Evolutionary conservation across 2,329 filamentous ascomycete genomes (phyloP).

Genomic region (Ophiostoma ulmi): DNA sequence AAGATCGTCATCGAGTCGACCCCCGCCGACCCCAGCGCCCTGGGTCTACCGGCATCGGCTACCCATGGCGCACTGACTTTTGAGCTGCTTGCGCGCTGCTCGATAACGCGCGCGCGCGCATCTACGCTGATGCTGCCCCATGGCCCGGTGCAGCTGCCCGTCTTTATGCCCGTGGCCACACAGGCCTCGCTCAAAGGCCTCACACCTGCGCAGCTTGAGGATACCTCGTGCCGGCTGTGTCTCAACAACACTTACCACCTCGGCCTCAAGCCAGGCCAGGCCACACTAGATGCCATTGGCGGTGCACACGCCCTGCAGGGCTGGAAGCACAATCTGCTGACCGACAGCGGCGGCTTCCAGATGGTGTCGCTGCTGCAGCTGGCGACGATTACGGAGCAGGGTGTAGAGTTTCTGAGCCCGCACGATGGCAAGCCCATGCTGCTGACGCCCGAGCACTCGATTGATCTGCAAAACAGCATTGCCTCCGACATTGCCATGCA

Average conservation of each 20-base stretch:
- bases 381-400: conserved; percentile 90
- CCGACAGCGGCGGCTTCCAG: conserved; percentile 79
- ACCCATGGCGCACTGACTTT: conserved; percentile 34
- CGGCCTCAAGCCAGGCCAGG: conserved; percentile 89
- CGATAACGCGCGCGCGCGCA: conserved; percentile 88
- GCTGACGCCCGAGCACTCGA: conserved; percentile 94
- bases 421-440: conserved; percentile 96
- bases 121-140: conserved; percentile 84
- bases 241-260: conserved; percentile 98
- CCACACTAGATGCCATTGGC: conserved; percentile 77
- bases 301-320: conserved; percentile 92
- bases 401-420: conserved; percentile 90
- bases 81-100: conserved; percentile 32
- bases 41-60: conserved; percentile 24
- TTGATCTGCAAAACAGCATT: conserved; percentile 91
- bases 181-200: conserved; percentile 93
- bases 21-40: conserved; percentile 17
- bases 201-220: conserved; percentile 85
- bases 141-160: conserved; percentile 80
- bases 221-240: conserved; percentile 83
- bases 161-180: conserved; percentile 98
- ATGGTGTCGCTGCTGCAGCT: conserved; percentile 96
- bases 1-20: not conserved
- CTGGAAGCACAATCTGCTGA: conserved; percentile 93
- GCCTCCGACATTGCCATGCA: conserved; percentile 99